Base-by-base conservation (phyloP, 78 protist genomes). In the Cyanophora paradoxa region DNA sequence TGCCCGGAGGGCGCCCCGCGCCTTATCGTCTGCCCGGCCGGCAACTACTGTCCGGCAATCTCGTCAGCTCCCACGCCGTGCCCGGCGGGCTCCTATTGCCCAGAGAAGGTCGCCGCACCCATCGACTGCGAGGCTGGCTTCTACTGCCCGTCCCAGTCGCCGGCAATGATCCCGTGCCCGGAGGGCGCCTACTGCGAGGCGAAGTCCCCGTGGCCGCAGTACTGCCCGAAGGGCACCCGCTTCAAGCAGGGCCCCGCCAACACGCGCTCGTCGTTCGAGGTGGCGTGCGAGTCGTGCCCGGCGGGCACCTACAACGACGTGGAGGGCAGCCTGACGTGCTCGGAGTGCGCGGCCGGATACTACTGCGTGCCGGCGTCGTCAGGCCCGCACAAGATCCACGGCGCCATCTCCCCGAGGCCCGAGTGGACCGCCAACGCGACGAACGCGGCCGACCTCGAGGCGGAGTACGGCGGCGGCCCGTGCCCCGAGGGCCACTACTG, bases 1-100 rank as follows among this genome's bases (percentile, higher is more conserved):
- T 2, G 8, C 30, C n/a, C n/a, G 3, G 34, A 34, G 31, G 40
- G 31, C 26, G 8, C 59, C 79, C 5, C n/a, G 36, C 54, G 33
- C 36, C 31, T 17, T 44, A 39, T n/a, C 50, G 82, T 39, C 46
- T 74, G 91, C 77, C 81, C 77, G 7, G 84, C 81, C 10, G 89
- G 89, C 1, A 22, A 39, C 54, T 78, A 52, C 72, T 84, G 88
- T 58, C 67, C 76, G 13, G 46, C 2, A 73, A 72, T 67, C 37
- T 44, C 74, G n/a, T 62, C 33, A 1, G 3, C 3, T 30, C 85
- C 84, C 0, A 3, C 0, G 37, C 37, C 66, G 7, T 84, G 89
- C 52, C 81, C 81, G 30, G 52, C 65, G 24, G 89, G 84, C 17
- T 61, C 34, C 41, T 79, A 16, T 48, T n/a, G 33, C 26, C 34